A percentile compares a stretch with the other conserved stretches of the same genome.
Conservation (phyloP, 1,284 basidiomycete genomes). For the Irpex rosettiformis region DNA sequence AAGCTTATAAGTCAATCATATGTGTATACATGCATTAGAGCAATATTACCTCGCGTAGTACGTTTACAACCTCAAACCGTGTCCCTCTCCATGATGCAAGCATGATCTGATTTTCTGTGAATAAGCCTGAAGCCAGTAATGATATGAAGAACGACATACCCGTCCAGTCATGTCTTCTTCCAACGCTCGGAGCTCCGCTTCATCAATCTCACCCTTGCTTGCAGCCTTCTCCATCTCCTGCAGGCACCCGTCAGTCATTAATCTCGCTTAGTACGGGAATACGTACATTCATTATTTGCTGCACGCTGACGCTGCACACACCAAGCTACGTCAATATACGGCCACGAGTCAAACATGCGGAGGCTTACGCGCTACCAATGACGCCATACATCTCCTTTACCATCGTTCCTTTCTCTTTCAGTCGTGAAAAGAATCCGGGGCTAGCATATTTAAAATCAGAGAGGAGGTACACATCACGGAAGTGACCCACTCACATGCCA, state of each 20-base stretch:
- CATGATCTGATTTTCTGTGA: constrained; percentile 63
- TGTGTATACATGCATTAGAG: too few species aligned
- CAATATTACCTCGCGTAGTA: constrained; percentile 64
- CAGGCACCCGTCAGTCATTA: constrained; percentile 31
- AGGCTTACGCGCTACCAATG: constrained; percentile 81
- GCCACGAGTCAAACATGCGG: constrained; percentile 1
- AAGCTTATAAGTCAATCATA: background rate
- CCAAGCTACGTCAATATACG: constrained; percentile 10
- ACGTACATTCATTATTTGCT: constrained; percentile 47
- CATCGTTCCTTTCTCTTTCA: constrained; percentile 93
- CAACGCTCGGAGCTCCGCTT: constrained; percentile 82
- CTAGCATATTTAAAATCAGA: constrained; percentile 34
- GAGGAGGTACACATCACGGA: background rate
- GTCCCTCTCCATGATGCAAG: constrained; percentile 95
- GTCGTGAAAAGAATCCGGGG: constrained; percentile 88
- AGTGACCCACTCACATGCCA: constrained; percentile 60
- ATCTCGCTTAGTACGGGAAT: constrained; percentile 13
- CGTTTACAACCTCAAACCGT: constrained; percentile 87
- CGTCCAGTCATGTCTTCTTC: constrained; percentile 96
- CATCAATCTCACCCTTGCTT: constrained; percentile 80
- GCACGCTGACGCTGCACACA: constrained; percentile 59
- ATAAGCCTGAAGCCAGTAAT: background rate
- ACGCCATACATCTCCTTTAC: constrained; percentile 95
- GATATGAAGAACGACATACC: constrained; percentile 32
- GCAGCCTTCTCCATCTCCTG: constrained; percentile 91